Evolutionary conservation across 2,329 filamentous ascomycete genomes (phyloP).

Genomic region (Scedosporium minutisporum): DNA sequence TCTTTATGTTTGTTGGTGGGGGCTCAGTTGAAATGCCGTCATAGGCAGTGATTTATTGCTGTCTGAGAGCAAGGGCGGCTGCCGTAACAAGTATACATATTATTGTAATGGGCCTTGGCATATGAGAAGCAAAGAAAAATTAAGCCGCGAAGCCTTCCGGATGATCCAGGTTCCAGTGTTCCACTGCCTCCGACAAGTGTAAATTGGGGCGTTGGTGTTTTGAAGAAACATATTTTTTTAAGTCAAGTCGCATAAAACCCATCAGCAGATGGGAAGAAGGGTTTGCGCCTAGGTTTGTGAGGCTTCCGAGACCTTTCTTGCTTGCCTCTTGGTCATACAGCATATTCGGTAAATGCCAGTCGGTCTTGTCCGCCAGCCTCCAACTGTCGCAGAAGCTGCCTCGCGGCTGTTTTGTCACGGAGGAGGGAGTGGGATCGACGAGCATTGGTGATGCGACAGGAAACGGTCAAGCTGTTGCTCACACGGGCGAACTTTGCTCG

Average conservation of each 20-base stretch:
- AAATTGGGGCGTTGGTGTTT: background rate
- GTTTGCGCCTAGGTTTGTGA: background rate
- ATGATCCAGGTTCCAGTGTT: background rate
- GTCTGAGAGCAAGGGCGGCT: background rate
- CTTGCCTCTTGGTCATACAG: background rate
- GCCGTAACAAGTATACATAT: background rate
- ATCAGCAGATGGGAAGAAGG: background rate
- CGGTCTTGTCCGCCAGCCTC: background rate
- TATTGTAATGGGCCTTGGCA: background rate
- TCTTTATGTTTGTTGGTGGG: background rate
- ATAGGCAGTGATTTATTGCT: background rate
- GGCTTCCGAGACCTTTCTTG: background rate
- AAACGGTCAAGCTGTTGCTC: background rate
- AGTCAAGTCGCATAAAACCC: background rate
- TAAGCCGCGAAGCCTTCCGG: background rate
- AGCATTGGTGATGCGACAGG: constrained; percentile 4
- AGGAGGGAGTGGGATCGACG: background rate
- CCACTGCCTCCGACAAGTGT: no score
- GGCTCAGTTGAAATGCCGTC: background rate
- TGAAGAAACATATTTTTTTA: background rate
- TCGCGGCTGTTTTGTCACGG: constrained; percentile 4
- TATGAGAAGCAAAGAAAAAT: background rate
- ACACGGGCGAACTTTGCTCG: background rate
- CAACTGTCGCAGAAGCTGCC: background rate
- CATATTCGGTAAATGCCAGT: background rate